phyloP scores from a whole-genome alignment of 1,284 basidiomycete species.

The Ganoderma lucidum region DNA sequence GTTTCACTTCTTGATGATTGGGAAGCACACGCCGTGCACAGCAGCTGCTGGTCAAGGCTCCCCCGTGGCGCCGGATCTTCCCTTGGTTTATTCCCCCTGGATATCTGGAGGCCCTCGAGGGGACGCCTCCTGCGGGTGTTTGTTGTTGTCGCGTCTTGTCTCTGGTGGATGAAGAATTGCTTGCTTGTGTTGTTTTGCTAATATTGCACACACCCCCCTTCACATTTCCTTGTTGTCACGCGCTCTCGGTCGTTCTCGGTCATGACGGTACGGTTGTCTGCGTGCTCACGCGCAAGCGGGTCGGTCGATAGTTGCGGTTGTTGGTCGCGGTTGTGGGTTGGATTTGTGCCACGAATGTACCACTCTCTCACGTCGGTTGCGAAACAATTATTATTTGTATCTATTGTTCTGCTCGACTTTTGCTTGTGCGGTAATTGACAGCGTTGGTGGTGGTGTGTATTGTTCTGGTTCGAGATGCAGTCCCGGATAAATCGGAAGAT shows the following conservation, averaged over 20 bases:
- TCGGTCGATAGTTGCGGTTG: constrained; percentile 23
- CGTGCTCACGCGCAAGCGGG: constrained; percentile 31
- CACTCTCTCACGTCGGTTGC: constrained; percentile 21
- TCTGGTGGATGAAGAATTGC: constrained; percentile 22
- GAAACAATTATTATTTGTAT: constrained; percentile 33
- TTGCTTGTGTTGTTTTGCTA: constrained; percentile 31
- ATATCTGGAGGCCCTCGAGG: constrained; percentile 29
- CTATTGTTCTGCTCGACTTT: constrained; percentile 17
- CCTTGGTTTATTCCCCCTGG: constrained; percentile 11
- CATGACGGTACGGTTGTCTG: constrained; percentile 19
- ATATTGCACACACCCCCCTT: constrained; percentile 13
- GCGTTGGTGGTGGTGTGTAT: background rate
- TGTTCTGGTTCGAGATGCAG: background rate
- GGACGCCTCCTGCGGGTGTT: constrained; percentile 30
- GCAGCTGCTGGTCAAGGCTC: constrained; percentile 32
- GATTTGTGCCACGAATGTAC: constrained; percentile 20
- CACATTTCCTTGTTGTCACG: constrained; percentile 15
- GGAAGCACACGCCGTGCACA: constrained; percentile 35
- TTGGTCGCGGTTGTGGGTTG: constrained; percentile 9
- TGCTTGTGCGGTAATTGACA: constrained; percentile 6
- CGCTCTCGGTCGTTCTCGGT: constrained; percentile 22
- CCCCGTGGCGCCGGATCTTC: constrained; percentile 31
- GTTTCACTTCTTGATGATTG: constrained; percentile 10
- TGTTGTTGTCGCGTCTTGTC: constrained; percentile 10
- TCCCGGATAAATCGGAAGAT: background rate